These are phyloP conservation scores for Russula compacta DNA, from an alignment of 768 basidiomycete species.

Conservation along the genomic window DNA sequence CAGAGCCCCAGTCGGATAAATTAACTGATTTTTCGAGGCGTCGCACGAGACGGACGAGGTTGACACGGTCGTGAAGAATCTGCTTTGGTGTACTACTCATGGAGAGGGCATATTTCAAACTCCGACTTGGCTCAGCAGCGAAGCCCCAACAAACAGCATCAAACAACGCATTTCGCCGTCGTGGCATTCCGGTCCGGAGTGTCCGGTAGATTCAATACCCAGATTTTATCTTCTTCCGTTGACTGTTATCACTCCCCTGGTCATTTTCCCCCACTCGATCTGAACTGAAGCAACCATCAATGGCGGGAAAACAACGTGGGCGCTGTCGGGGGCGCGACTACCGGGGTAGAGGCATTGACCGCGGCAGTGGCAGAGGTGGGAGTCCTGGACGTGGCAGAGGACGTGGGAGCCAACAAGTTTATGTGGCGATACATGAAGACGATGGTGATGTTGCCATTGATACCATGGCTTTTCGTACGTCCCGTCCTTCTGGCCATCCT, in stretches of 20 bases:
- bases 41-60: constrained; percentile 51
- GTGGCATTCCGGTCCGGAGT: neutral
- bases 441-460: constrained; percentile 18
- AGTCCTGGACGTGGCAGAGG: constrained; percentile 18
- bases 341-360: constrained; percentile 23
- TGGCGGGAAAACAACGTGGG: constrained; percentile 15
- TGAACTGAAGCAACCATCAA: neutral
- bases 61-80: constrained; percentile 52
- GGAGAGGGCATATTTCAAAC: neutral
- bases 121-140: neutral
- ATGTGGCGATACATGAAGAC: neutral
- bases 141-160: no score
- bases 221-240: neutral
- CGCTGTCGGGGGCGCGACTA: constrained; percentile 21
- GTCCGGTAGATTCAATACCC: neutral
- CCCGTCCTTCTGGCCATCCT: neutral
- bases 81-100: constrained; percentile 18
- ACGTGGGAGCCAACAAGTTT: constrained; percentile 17
- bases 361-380: constrained; percentile 24
- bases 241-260: neutral
- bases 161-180: neutral
- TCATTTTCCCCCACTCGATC: neutral
- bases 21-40: constrained; percentile 48
- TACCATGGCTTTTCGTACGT: neutral
- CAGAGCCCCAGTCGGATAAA: constrained; percentile 29